A percentile compares a stretch with the other conserved stretches of the same genome.
Conservation (phyloP, 768 basidiomycete genomes). For the Mycena pura region DNA sequence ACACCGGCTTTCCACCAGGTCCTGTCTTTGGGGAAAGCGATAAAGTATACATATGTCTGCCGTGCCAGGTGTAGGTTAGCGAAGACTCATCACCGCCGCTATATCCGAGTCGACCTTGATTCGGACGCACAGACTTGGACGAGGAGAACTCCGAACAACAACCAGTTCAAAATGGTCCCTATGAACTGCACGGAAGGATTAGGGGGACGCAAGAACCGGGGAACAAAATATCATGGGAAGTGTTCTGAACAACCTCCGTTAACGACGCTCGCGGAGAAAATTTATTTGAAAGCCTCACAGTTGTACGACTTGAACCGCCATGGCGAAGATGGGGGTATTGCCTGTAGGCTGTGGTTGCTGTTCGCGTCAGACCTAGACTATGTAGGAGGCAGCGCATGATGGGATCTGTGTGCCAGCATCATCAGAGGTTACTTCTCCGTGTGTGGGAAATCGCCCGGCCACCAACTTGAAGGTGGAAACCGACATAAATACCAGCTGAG, state of each 20-base stretch:
- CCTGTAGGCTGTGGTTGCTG: too few relatives aligned
- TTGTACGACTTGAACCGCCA: too few relatives aligned
- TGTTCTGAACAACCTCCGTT: not conserved
- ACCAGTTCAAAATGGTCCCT: constrained; percentile 19
- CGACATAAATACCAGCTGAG: too few relatives aligned
- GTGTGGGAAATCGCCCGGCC: too few relatives aligned
- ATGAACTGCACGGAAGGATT: constrained; percentile 4
- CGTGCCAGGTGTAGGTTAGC: not conserved
- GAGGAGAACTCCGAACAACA: constrained; percentile 14
- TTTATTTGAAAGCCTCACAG: not conserved
- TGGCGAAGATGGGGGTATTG: too few relatives aligned
- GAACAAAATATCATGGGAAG: not conserved
- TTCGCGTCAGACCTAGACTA: too few relatives aligned
- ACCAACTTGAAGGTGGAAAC: too few relatives aligned
- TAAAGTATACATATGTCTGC: constrained; percentile 10
- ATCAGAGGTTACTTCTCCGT: too few relatives aligned
- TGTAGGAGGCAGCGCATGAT: too few relatives aligned
- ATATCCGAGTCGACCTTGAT: too few relatives aligned
- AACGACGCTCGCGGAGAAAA: too few relatives aligned
- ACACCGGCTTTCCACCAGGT: constrained; percentile 10
- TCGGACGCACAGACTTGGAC: constrained; percentile 15
- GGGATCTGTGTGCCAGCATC: too few relatives aligned
- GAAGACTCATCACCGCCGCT: not conserved
- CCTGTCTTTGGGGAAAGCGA: constrained; percentile 10
- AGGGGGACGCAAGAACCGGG: not conserved